A percentile compares a stretch with the other conserved stretches of the same genome.
phyloP scores from a whole-genome alignment of 2,329 filamentous ascomycete genomes.

The Kalaharituber pfeilii region DNA sequence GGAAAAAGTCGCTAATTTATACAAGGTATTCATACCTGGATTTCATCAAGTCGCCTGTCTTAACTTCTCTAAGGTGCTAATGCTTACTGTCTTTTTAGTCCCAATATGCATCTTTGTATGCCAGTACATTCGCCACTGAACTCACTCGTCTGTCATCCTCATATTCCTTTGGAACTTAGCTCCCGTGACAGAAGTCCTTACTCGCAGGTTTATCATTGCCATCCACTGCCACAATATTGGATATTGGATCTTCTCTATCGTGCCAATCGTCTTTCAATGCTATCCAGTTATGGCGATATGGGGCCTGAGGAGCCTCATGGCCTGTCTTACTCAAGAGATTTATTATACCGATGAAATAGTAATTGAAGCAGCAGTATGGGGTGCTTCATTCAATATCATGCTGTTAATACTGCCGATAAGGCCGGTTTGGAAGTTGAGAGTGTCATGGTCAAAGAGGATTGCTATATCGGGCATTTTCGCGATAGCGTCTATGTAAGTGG shows the following conservation, averaged over 20 bases:
- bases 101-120: no score
- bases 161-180: not conserved
- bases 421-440: constrained; percentile 31
- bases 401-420: constrained; percentile 30
- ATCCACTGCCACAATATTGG: not conserved
- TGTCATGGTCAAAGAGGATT: constrained; percentile 33
- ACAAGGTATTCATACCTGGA: not conserved
- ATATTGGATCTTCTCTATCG: not conserved
- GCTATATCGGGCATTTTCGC: constrained; percentile 34
- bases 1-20: not conserved
- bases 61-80: not conserved
- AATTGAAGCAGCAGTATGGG: constrained; percentile 3
- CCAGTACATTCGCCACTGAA: no score
- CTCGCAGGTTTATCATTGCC: not conserved
- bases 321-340: not conserved
- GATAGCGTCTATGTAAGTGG: constrained; percentile 32
- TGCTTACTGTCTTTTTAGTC: not conserved
- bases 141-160: not conserved
- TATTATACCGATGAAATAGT: constrained; percentile 1
- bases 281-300: not conserved
- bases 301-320: not conserved
- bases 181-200: not conserved
- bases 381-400: constrained; percentile 8
- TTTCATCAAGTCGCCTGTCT: not conserved
- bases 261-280: not conserved